Percentiles rank a stretch among this genome's conserved stretches.
phyloP scores from a whole-genome alignment of 2,329 filamentous ascomycete genomes.

The Aspergillus terreus region DNA sequence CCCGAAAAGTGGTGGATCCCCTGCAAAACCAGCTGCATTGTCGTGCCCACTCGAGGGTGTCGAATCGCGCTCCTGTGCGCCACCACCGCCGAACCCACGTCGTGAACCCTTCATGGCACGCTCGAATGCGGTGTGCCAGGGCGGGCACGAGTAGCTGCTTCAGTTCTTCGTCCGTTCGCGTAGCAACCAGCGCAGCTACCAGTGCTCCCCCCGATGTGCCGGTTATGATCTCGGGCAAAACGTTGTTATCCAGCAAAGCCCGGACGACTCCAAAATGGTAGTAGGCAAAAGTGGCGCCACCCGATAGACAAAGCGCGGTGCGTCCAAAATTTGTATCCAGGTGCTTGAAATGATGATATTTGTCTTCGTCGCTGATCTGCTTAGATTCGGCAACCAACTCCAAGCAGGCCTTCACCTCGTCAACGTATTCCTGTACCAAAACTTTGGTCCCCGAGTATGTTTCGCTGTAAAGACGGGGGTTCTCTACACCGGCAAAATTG shows the following conservation, averaged over 20 bases:
- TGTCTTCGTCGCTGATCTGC: constrained; percentile 67
- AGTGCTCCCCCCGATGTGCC: constrained; percentile 93
- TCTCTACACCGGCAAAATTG: constrained; percentile 95
- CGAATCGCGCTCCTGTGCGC: constrained; percentile 88
- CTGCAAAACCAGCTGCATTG: constrained; percentile 84
- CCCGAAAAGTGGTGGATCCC: constrained; percentile 88
- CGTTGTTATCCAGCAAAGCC: constrained; percentile 77
- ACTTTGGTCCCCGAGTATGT: constrained; percentile 98
- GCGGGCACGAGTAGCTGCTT: constrained; percentile 80
- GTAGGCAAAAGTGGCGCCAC: constrained; percentile 91
- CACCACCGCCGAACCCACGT: constrained; percentile 85
- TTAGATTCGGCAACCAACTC: constrained; percentile 65
- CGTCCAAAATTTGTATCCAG: constrained; percentile 87
- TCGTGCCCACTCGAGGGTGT: constrained; percentile 85
- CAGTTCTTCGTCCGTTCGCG: constrained; percentile 86
- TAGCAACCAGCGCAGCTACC: constrained; percentile 81
- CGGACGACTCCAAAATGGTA: constrained; percentile 94
- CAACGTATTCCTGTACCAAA: constrained; percentile 82
- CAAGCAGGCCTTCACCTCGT: constrained; percentile 61
- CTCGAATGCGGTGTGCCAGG: constrained; percentile 77
- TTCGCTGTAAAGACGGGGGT: constrained; percentile 90
- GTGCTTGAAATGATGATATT: constrained; percentile 79
- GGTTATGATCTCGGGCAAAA: constrained; percentile 90
- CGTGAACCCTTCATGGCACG: constrained; percentile 72
- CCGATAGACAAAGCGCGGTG: constrained; percentile 87